Evolutionary conservation across 2,329 filamentous ascomycete species (phyloP).

Genomic region (Alternaria postmessia): DNA sequence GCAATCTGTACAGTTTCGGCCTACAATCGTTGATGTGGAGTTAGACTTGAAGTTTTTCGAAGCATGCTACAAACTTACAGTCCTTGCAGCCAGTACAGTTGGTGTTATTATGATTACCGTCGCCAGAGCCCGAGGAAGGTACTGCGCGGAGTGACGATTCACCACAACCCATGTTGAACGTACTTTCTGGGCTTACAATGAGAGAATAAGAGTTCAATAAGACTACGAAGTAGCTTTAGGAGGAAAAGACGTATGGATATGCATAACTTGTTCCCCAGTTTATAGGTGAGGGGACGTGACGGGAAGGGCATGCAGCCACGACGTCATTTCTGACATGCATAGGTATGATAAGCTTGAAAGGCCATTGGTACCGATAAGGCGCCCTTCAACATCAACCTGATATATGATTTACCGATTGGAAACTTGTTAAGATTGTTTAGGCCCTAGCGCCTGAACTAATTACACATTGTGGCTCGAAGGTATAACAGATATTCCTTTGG

Average conservation of each 20-base stretch:
- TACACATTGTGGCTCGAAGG: not conserved
- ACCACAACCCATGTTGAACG: slow-evolving; percentile 6
- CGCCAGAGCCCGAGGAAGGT: not conserved
- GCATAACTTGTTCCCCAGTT: not conserved
- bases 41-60: not conserved
- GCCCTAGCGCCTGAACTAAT: not conserved
- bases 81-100: slow-evolving; percentile 13
- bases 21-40: not conserved
- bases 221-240: not conserved
- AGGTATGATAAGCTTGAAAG: not conserved
- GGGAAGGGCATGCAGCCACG: slow-evolving; percentile 3
- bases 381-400: not conserved
- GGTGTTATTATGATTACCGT: slow-evolving; percentile 12
- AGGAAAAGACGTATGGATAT: not conserved
- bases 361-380: not conserved
- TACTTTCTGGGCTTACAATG: not conserved
- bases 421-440: not conserved
- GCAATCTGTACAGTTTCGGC: slow-evolving; percentile 12
- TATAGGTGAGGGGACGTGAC: not conserved
- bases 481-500: not conserved
- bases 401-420: not conserved
- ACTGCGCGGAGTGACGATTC: not conserved
- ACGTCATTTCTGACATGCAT: slow-evolving; percentile 2
- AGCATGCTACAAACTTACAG: slow-evolving; percentile 3
- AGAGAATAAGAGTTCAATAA: not conserved